Base-by-base conservation (phyloP, 139 green algal genomes). In the Astrephomene gubernaculifera region DNA sequence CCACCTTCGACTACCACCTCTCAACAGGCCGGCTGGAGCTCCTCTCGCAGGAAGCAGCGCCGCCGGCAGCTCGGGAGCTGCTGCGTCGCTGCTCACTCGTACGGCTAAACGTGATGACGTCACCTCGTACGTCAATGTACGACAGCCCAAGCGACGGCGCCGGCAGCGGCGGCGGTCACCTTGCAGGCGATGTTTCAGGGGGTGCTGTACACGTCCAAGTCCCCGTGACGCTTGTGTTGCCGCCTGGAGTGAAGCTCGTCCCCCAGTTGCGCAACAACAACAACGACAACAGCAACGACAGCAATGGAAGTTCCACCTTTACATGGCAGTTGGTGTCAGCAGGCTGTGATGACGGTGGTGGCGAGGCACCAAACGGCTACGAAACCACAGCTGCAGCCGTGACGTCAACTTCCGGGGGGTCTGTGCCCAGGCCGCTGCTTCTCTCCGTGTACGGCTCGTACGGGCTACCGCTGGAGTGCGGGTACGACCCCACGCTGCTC, bases 381-480 rank as follows among this genome's bases (percentile, higher is more conserved):
- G n/a, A n/a, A n/a, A n/a, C n/a, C n/a, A n/a, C n/a, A n/a, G n/a
- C n/a, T n/a, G n/a, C n/a, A n/a, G n/a, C n/a, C n/a, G n/a, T n/a
- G n/a, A n/a, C n/a, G n/a, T n/a, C n/a, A n/a, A n/a, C n/a, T n/a
- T n/a, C n/a, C n/a, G n/a, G n/a, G n/a, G n/a, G n/a, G n/a, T n/a
- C 17, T 36, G 35, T 29, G 29, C 53, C 53, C 0, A 27, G 52
- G 52, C 74, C 74, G 24, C 25, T 82, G 74, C 60, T 61, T 27
- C 27, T 83, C 29, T 92, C 92, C 3, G 83, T 90, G 35, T 98
- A 98, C 76, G 95, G 93, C 22, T 90, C 94, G 6, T 98, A 98
- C 83, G 95, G 95, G 1, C 69, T 91, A 24, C 60, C 85, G 4
- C 72, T 96, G 49, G 90, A 96, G 60, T 79, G 86, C 0, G 76